Evolutionary conservation across 495 filamentous ascomycete species (phyloP).

Genomic region (Clohesyomyces aquaticus): DNA sequence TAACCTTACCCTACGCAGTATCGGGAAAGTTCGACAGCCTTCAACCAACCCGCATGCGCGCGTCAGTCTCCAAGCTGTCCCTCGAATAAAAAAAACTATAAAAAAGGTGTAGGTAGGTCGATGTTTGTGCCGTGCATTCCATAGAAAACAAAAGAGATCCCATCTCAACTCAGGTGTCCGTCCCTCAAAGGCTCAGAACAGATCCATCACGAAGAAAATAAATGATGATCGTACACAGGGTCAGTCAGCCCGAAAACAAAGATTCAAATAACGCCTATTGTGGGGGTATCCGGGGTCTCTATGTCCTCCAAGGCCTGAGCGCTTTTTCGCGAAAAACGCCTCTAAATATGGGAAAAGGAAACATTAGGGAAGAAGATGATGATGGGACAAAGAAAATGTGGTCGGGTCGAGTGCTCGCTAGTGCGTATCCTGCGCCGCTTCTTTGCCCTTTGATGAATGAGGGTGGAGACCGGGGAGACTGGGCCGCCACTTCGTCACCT

Average conservation of each 20-base stretch:
- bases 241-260: too few species aligned
- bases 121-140: too few species aligned
- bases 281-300: conserved; percentile 25
- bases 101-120: too few species aligned
- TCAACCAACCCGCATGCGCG: too few species aligned
- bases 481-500: conserved; percentile 37
- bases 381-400: conserved; percentile 5
- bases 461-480: conserved; percentile 29
- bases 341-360: conserved; percentile 18
- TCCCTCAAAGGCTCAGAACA: too few species aligned
- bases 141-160: too few species aligned
- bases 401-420: not conserved
- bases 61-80: too few species aligned
- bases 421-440: conserved; percentile 22
- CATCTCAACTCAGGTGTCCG: too few species aligned
- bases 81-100: too few species aligned
- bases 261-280: conserved; percentile 26
- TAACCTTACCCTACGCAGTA: too few species aligned
- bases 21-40: too few species aligned
- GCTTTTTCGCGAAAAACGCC: conserved; percentile 36
- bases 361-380: conserved; percentile 4
- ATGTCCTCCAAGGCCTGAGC: conserved; percentile 11
- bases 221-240: not conserved
- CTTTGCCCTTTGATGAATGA: conserved; percentile 35
- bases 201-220: too few species aligned